These are phyloP conservation scores for Euphorbia corollata DNA, from an alignment of 441 rosid species.

Conservation along the genomic window DNA sequence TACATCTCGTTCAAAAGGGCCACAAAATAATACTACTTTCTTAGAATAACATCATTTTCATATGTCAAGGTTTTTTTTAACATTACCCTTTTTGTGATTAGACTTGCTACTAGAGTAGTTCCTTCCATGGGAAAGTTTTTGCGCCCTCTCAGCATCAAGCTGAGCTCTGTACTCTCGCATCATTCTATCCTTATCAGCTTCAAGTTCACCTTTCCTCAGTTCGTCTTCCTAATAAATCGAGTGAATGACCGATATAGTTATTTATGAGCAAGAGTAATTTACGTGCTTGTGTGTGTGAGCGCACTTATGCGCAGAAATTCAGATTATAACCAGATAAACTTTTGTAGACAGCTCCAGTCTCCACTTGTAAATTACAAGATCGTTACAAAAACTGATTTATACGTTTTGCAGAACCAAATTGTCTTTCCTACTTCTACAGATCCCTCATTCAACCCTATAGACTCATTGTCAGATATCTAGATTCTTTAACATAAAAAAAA, in stretches of 20 bases:
- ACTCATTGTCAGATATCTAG: neutral
- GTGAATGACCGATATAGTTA: neutral
- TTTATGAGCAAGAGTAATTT: neutral
- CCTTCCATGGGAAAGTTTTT: conserved; percentile 83
- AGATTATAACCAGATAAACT: neutral
- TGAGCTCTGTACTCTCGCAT: conserved; percentile 98
- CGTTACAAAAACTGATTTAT: neutral
- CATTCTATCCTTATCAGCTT: conserved; percentile 88
- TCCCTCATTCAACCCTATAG: neutral
- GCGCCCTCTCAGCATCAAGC: conserved; percentile 92
- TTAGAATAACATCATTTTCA: conserved; percentile 8
- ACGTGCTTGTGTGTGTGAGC: neutral
- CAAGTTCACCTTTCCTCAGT: conserved; percentile 72
- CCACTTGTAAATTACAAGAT: neutral
- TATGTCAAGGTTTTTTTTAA: conserved; percentile 12
- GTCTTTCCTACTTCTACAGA: neutral
- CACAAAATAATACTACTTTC: neutral
- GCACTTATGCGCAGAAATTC: neutral
- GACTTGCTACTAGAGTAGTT: conserved; percentile 65
- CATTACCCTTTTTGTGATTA: conserved; percentile 45
- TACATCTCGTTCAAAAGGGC: conserved; percentile 17
- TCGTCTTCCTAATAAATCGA: conserved; percentile 75
- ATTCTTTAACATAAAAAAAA: neutral
- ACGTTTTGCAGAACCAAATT: neutral
- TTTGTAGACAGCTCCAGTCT: neutral